These are phyloP conservation scores for Phytophthora crassamura DNA, from an alignment of 352 stramenopile species.

Conservation along the genomic window DNA sequence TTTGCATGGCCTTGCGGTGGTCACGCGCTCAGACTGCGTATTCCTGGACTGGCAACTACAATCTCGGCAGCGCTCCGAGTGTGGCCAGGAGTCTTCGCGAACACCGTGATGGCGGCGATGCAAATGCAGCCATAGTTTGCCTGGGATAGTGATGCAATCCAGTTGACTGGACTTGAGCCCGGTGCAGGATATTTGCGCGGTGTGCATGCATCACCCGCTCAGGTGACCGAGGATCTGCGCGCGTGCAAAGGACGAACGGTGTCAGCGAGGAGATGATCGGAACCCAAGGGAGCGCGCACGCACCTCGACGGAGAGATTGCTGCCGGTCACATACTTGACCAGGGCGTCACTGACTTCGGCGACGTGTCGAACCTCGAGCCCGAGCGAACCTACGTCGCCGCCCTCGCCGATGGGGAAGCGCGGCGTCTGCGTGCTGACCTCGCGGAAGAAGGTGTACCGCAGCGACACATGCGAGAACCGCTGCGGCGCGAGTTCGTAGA, in stretches of 20 bases:
- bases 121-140: no score
- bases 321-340: constrained; percentile 56
- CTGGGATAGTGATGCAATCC: no score
- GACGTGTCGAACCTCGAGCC: constrained; percentile 39
- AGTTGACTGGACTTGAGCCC: no score
- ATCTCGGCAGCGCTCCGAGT: no score
- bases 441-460: constrained; percentile 57
- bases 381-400: constrained; percentile 16
- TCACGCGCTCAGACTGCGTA: no score
- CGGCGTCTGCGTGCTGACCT: constrained; percentile 39
- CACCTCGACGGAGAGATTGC: constrained; percentile 59
- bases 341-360: constrained; percentile 62
- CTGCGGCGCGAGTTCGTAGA: constrained; percentile 34
- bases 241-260: constrained; percentile 7
- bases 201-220: constrained; percentile 12
- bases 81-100: no score
- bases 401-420: constrained; percentile 18
- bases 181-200: no score
- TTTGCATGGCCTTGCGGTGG: no score
- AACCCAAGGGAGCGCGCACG: constrained; percentile 8
- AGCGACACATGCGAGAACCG: constrained; percentile 51
- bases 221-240: constrained; percentile 29
- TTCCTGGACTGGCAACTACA: no score
- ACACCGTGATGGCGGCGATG: no score
- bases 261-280: neutral